These are phyloP conservation scores for Russula vinacea DNA, from an alignment of 768 basidiomycete genomes.

Conservation along the genomic window DNA sequence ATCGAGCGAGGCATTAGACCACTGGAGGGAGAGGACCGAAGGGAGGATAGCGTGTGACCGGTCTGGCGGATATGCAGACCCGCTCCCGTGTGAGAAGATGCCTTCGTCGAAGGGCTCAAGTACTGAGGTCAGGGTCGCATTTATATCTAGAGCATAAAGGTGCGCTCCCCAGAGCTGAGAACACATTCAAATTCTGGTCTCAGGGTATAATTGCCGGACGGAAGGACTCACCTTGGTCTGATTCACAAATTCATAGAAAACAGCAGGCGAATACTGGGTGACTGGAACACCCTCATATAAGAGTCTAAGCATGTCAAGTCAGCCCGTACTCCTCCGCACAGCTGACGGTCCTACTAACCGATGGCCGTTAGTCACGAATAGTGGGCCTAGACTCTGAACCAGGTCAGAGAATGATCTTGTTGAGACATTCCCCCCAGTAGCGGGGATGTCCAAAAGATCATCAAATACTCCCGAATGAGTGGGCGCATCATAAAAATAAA, in stretches of 20 bases:
- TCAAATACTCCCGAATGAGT: constrained; percentile 26
- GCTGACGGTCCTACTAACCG: neutral
- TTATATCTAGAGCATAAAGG: too few relatives aligned
- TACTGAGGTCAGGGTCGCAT: too few relatives aligned
- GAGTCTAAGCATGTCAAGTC: neutral
- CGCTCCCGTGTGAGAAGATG: constrained; percentile 13
- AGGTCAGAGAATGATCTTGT: constrained; percentile 12
- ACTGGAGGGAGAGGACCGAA: neutral
- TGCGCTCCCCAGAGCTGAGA: neutral
- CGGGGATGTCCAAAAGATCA: constrained; percentile 24
- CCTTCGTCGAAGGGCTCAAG: too few relatives aligned
- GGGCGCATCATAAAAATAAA: constrained; percentile 29
- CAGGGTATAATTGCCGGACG: neutral
- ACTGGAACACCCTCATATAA: neutral
- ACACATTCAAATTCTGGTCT: neutral
- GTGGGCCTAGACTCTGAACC: neutral
- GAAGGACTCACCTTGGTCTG: constrained; percentile 4
- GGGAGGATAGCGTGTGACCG: constrained; percentile 18
- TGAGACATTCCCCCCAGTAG: neutral
- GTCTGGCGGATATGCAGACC: constrained; percentile 21
- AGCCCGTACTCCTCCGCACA: neutral
- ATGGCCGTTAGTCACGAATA: too few relatives aligned
- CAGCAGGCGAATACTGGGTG: neutral
- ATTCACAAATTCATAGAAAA: constrained; percentile 8
- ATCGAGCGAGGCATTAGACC: constrained; percentile 37